Conservation (phyloP, 169 alveolate genomes). For the Plasmodium coatneyi region DNA sequence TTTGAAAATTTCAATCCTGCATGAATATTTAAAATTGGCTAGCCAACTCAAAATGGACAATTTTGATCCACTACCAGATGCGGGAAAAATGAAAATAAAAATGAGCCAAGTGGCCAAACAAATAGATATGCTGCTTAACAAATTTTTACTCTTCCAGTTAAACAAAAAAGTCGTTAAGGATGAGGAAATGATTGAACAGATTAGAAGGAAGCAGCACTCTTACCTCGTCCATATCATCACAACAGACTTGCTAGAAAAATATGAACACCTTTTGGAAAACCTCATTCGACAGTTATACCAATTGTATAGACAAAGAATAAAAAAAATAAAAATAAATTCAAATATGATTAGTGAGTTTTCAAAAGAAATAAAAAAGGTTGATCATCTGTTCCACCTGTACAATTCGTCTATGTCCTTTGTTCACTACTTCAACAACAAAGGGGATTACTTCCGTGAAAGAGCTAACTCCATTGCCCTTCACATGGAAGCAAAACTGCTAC, state of each 20-base stretch:
- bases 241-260: constrained; percentile 60
- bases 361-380: constrained; percentile 37
- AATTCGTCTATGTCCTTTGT: constrained; percentile 16
- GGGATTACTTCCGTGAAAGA: neutral
- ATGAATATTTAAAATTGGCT: constrained; percentile 45
- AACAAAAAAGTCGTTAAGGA: neutral
- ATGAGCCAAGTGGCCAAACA: neutral
- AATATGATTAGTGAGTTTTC: constrained; percentile 16
- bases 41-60: constrained; percentile 4
- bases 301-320: constrained; percentile 25
- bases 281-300: constrained; percentile 19
- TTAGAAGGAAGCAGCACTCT: constrained; percentile 32
- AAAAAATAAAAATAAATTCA: constrained; percentile 27
- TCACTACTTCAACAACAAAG: constrained; percentile 16
- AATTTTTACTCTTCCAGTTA: constrained; percentile 8
- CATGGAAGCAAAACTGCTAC: constrained; percentile 11
- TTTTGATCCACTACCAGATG: neutral
- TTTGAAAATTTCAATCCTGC: constrained; percentile 10
- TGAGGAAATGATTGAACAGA: neutral
- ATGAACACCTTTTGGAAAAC: constrained; percentile 21
- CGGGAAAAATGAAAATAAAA: constrained; percentile 14
- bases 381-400: constrained; percentile 17
- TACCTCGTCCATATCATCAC: constrained; percentile 37
- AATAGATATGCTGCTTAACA: constrained; percentile 4
- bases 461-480: constrained; percentile 25